Evolutionary conservation across 2,329 filamentous ascomycete species (phyloP).

Genomic region (Harringtonia aguacate): DNA sequence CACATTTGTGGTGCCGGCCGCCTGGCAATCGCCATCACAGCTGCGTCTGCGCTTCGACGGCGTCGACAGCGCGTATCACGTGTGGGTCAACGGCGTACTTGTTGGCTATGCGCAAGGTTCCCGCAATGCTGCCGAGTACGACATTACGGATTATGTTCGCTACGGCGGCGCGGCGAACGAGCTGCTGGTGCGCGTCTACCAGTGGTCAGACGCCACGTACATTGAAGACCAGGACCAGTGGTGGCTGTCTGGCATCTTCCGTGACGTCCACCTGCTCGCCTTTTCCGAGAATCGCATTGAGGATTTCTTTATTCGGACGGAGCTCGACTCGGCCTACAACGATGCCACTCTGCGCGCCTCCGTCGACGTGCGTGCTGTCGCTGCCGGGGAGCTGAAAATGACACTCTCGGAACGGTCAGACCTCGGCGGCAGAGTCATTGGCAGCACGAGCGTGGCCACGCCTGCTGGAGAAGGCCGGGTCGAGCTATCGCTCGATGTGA

Average conservation of each 20-base stretch:
- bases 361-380: constrained; percentile 33
- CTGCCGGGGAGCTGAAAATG: too few species aligned
- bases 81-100: constrained; percentile 56
- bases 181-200: constrained; percentile 56
- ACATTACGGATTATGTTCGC: constrained; percentile 35
- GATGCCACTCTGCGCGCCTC: constrained; percentile 39
- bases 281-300: constrained; percentile 43
- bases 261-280: constrained; percentile 51
- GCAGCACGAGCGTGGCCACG: too few species aligned
- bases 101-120: constrained; percentile 64
- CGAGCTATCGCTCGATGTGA: too few species aligned
- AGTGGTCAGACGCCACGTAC: constrained; percentile 59
- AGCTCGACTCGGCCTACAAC: constrained; percentile 40
- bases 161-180: constrained; percentile 31
- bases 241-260: constrained; percentile 58
- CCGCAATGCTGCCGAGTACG: constrained; percentile 62
- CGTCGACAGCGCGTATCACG: constrained; percentile 58
- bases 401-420: too few species aligned
- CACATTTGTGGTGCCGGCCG: constrained; percentile 2
- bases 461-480: too few species aligned
- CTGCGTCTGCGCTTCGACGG: constrained; percentile 60
- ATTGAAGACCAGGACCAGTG: constrained; percentile 63
- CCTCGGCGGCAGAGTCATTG: too few species aligned
- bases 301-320: constrained; percentile 43
- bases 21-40: constrained; percentile 29